These are phyloP conservation scores for Lepidium africanum DNA, from an alignment of 345 rosid species.

Conservation along the genomic window DNA sequence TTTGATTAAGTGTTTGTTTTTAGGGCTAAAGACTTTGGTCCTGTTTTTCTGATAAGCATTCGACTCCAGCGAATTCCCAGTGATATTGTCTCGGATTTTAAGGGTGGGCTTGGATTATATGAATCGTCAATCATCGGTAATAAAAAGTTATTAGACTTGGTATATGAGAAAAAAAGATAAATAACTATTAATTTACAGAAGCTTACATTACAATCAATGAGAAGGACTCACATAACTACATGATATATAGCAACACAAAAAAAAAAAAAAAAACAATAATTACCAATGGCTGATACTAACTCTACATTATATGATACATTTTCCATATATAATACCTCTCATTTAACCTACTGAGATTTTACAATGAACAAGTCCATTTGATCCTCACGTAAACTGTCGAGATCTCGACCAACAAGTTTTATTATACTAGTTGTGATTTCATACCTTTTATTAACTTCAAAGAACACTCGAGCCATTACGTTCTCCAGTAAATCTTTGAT, in stretches of 20 bases:
- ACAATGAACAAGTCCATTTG: slow-evolving; percentile 24
- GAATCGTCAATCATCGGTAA: too few species aligned
- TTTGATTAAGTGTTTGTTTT: too few species aligned
- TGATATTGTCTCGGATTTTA: too few species aligned
- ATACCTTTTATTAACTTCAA: slow-evolving; percentile 33
- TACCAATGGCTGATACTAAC: not conserved
- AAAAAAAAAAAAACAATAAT: not conserved
- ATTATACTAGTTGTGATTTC: slow-evolving; percentile 30
- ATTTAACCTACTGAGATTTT: slow-evolving; percentile 11
- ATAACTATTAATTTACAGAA: slow-evolving; percentile 13
- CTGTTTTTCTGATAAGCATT: too few species aligned
- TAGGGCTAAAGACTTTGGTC: too few species aligned
- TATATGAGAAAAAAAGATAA: not conserved
- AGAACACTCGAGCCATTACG: slow-evolving; percentile 38
- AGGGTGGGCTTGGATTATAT: too few species aligned
- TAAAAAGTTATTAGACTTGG: too few species aligned
- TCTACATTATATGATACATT: slow-evolving; percentile 19
- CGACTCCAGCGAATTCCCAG: too few species aligned
- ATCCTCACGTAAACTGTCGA: slow-evolving; percentile 1
- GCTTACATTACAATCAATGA: slow-evolving; percentile 12
- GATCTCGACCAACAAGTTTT: slow-evolving; percentile 33
- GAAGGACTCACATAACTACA: slow-evolving; percentile 11
- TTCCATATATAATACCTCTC: slow-evolving; percentile 7
- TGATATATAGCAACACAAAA: not conserved
- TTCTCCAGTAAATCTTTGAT: slow-evolving; percentile 41